Evolutionary conservation across 2,329 filamentous ascomycete species (phyloP).

Genomic region (Talaromyces marneffei): DNA sequence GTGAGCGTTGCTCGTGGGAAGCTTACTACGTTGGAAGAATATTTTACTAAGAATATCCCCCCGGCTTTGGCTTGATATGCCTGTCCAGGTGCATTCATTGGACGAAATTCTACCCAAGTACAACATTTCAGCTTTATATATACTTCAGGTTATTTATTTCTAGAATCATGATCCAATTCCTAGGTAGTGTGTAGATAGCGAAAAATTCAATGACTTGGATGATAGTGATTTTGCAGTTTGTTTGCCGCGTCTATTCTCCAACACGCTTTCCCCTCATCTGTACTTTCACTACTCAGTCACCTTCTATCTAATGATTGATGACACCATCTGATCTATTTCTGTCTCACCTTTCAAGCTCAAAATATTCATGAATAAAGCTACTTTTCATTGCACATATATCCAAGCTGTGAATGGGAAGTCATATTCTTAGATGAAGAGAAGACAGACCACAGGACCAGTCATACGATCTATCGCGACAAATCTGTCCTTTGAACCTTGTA

Average conservation of each 20-base stretch:
- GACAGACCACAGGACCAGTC: too few species aligned
- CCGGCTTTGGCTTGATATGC: neutral
- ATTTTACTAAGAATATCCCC: constrained; percentile 17
- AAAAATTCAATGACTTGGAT: neutral
- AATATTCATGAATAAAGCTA: neutral
- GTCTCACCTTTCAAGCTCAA: neutral
- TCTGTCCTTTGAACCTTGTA: neutral
- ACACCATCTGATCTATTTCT: neutral
- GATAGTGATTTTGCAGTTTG: neutral
- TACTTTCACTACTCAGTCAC: neutral
- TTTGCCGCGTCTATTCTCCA: neutral
- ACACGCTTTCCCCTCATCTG: neutral
- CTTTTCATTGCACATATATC: neutral
- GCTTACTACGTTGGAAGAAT: constrained; percentile 36
- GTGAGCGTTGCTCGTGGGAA: constrained; percentile 23
- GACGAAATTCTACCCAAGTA: too few species aligned
- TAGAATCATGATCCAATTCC: neutral
- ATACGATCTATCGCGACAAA: neutral
- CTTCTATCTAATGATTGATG: too few species aligned
- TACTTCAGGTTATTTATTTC: neutral
- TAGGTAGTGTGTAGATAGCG: neutral
- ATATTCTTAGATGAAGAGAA: neutral
- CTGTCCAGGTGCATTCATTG: too few species aligned
- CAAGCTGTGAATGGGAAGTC: neutral
- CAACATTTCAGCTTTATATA: neutral